Conservation (phyloP, 2,329 filamentous ascomycete species). For the Fusarium sp. region DNA sequence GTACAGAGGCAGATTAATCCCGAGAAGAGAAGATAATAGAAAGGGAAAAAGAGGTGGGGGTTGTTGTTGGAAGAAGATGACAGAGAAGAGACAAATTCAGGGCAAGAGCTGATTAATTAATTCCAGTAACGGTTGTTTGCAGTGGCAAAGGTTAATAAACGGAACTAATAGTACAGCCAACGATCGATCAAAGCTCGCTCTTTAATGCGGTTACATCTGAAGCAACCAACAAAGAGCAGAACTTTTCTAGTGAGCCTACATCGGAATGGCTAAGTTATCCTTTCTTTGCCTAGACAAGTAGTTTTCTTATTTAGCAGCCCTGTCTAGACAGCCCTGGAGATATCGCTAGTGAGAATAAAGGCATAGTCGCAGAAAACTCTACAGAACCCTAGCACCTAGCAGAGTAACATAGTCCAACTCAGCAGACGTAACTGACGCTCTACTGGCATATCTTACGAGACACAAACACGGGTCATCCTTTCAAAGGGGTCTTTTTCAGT, state of each 20-base stretch:
- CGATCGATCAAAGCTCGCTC: neutral
- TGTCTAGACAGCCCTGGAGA: conserved; percentile 18
- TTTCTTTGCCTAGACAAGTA: too few species aligned
- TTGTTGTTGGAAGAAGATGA: conserved; percentile 1
- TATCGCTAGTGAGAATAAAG: neutral
- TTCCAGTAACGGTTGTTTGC: conserved; percentile 1
- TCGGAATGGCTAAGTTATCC: neutral
- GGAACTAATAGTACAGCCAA: neutral
- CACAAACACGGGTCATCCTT: neutral
- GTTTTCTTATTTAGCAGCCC: conserved; percentile 4
- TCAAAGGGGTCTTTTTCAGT: neutral
- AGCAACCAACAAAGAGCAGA: conserved; percentile 8
- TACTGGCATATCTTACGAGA: neutral
- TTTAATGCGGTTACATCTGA: too few species aligned
- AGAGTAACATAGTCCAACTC: neutral
- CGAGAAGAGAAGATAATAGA: neutral
- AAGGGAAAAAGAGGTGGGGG: neutral
- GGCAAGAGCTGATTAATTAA: conserved; percentile 31
- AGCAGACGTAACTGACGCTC: neutral
- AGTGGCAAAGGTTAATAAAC: conserved; percentile 28
- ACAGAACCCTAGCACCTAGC: neutral
- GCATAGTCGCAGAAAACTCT: conserved; percentile 2
- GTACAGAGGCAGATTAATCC: conserved; percentile 1
- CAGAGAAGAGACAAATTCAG: conserved; percentile 1
- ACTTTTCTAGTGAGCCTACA: conserved; percentile 12